Percentiles rank a stretch among this genome's conserved stretches.
Conservation (phyloP, 2,329 filamentous ascomycete species). For the Rachicladosporium sp. region DNA sequence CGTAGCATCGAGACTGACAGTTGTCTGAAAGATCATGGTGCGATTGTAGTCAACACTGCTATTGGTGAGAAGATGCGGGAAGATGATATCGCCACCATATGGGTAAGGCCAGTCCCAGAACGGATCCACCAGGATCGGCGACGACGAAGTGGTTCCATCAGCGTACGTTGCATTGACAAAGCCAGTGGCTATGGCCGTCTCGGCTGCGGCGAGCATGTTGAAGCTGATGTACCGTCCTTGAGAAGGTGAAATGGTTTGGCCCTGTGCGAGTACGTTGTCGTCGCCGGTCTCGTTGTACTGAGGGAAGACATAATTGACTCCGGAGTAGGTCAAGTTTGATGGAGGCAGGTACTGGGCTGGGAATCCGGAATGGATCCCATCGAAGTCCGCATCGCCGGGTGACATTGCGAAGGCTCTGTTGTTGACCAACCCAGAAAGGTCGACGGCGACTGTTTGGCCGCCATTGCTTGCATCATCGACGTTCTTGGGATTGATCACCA, state of each 20-base stretch:
- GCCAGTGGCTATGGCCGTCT: constrained; percentile 26
- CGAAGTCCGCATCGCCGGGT: constrained; percentile 25
- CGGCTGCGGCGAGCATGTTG: constrained; percentile 29
- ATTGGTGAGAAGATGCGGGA: constrained; percentile 28
- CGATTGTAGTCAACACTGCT: constrained; percentile 26
- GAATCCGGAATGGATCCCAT: constrained; percentile 25
- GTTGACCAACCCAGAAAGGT: constrained; percentile 19
- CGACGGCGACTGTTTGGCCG: constrained; percentile 12
- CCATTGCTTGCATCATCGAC: constrained; percentile 9
- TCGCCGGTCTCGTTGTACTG: constrained; percentile 25
- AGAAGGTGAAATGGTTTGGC: constrained; percentile 24
- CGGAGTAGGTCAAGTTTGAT: constrained; percentile 24
- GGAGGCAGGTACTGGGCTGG: constrained; percentile 26
- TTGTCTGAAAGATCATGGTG: constrained; percentile 29
- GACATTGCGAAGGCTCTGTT: constrained; percentile 26
- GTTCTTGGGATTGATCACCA: constrained; percentile 21
- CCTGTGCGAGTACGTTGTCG: constrained; percentile 28
- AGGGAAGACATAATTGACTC: constrained; percentile 26
- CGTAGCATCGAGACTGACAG: constrained; percentile 28
- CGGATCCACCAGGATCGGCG: constrained; percentile 24
- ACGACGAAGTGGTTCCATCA: constrained; percentile 25
- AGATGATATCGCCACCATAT: constrained; percentile 28
- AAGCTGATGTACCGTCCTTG: constrained; percentile 25
- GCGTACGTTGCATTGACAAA: constrained; percentile 27
- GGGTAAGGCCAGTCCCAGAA: constrained; percentile 31